Evolutionary conservation across 1,284 basidiomycete genomes (phyloP).

Genomic region (Boletellus sp.): DNA sequence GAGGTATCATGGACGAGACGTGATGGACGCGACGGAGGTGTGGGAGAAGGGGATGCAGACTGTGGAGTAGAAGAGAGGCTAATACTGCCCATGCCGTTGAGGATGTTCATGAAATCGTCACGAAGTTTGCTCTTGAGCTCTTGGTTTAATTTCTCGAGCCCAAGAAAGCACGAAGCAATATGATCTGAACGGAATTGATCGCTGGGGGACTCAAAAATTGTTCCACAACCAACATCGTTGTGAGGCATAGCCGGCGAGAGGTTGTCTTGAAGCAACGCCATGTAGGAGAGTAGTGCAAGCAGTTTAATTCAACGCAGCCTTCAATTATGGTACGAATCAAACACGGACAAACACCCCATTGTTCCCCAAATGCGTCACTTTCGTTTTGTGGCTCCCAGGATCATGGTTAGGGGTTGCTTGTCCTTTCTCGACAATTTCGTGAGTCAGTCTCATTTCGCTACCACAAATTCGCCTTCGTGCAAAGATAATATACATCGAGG

Average conservation of each 20-base stretch:
- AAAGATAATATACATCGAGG: no score
- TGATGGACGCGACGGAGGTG: background rate
- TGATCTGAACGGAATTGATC: background rate
- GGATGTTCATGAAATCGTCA: background rate
- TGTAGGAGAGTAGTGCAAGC: background rate
- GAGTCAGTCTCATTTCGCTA: no score
- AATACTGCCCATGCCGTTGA: background rate
- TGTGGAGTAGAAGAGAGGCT: background rate
- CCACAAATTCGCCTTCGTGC: no score
- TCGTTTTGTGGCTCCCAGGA: no score
- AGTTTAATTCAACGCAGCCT: background rate
- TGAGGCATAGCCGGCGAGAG: background rate
- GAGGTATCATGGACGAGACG: background rate
- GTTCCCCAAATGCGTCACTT: conserved; percentile 1
- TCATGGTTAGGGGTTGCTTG: no score
- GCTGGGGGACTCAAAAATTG: no score
- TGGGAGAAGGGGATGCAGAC: conserved; percentile 8
- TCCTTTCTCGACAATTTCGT: no score
- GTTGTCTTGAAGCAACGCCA: conserved; percentile 3
- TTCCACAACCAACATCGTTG: no score
- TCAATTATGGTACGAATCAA: background rate
- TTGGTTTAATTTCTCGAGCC: conserved; percentile 2
- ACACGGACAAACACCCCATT: conserved; percentile 2
- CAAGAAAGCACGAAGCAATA: conserved; percentile 6
- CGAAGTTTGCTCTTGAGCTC: background rate